Evolutionary conservation across 2,329 filamentous ascomycete species (phyloP).

Genomic region (Fusarium pseudocircinatum): DNA sequence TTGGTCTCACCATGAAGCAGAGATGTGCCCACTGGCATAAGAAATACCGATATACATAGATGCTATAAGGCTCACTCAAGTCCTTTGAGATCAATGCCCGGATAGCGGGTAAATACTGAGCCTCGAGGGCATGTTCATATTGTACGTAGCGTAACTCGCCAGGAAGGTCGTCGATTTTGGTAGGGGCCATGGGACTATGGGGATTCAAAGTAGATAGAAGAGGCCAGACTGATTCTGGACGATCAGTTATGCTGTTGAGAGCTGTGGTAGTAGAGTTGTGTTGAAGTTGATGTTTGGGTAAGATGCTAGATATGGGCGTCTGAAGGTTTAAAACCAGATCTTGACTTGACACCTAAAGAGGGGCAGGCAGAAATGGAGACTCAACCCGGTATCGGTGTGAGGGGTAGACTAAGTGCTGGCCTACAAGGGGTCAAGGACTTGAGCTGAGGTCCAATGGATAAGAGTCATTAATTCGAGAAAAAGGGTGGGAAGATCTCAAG

Average conservation of each 20-base stretch:
- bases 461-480: constrained; percentile 22
- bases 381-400: constrained; percentile 34
- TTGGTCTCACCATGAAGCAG: constrained; percentile 83
- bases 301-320: constrained; percentile 10
- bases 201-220: background rate
- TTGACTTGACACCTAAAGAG: constrained; percentile 28
- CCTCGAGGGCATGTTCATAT: constrained; percentile 69
- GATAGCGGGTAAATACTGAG: constrained; percentile 81
- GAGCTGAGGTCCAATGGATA: constrained; percentile 1
- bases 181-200: constrained; percentile 47
- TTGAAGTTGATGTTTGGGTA: background rate
- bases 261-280: background rate
- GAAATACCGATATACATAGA: constrained; percentile 99
- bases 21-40: constrained; percentile 97
- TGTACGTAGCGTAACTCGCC: constrained; percentile 67
- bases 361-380: constrained; percentile 35
- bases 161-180: constrained; percentile 50
- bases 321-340: constrained; percentile 24
- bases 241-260: background rate
- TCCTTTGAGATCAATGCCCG: constrained; percentile 94
- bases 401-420: background rate
- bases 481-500: constrained; percentile 29
- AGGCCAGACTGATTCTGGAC: background rate
- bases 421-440: background rate
- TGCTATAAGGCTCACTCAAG: constrained; percentile 97